Conservation (phyloP, 352 stramenopile species). For the Phytophthora aleatoria region DNA sequence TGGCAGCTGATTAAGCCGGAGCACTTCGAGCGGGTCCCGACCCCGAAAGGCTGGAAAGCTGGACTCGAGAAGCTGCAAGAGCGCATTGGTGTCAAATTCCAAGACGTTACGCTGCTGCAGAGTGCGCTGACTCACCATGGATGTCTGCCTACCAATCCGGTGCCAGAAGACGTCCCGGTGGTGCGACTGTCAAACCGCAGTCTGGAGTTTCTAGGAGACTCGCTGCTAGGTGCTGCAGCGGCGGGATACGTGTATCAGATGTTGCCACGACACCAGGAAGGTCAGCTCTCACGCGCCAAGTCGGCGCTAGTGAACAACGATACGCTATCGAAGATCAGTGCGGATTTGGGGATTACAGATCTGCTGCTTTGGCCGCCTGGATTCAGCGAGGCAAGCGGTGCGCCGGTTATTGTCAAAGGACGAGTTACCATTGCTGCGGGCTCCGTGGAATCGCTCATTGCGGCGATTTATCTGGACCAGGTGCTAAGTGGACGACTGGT, state of each 20-base stretch:
- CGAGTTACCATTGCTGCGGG: constrained; percentile 75
- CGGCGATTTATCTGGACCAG: constrained; percentile 78
- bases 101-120: constrained; percentile 59
- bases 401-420: constrained; percentile 49
- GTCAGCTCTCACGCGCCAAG: constrained; percentile 76
- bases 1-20: constrained; percentile 62
- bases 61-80: constrained; percentile 57
- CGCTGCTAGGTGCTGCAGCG: constrained; percentile 65
- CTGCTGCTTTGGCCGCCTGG: constrained; percentile 63
- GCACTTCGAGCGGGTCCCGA: constrained; percentile 56
- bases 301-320: constrained; percentile 78
- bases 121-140: constrained; percentile 80
- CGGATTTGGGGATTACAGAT: constrained; percentile 59
- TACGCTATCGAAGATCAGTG: constrained; percentile 67
- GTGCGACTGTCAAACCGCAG: constrained; percentile 81
- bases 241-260: constrained; percentile 77
- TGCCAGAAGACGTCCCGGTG: constrained; percentile 46
- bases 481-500: constrained; percentile 10
- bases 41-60: constrained; percentile 53
- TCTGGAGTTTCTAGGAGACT: constrained; percentile 85
- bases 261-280: constrained; percentile 70
- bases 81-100: constrained; percentile 66
- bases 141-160: constrained; percentile 47
- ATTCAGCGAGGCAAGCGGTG: constrained; percentile 41
- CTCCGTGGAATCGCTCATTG: constrained; percentile 79